Conservation (phyloP, 2,329 filamentous ascomycete species). For the Colletotrichum spaethianum region DNA sequence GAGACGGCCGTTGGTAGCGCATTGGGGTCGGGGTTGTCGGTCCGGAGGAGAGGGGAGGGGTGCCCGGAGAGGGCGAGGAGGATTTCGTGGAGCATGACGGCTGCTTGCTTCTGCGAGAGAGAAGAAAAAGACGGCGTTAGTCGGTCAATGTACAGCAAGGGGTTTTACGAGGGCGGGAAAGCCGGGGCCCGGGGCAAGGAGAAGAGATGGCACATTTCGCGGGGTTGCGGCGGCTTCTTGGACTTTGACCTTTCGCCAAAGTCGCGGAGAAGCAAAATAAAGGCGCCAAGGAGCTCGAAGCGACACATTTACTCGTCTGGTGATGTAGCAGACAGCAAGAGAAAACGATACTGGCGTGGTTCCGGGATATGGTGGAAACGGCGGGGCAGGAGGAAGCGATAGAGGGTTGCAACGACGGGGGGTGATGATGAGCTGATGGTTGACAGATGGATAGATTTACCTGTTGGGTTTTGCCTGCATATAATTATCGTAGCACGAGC, state of each 20-base stretch:
- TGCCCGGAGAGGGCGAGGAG: conserved; percentile 96
- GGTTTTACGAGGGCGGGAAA: conserved; percentile 8
- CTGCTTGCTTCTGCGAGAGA: conserved; percentile 29
- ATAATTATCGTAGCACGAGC: conserved; percentile 7
- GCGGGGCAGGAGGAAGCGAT: conserved; percentile 1
- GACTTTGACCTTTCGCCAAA: conserved; percentile 57
- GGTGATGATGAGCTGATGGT: conserved; percentile 2
- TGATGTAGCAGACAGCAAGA: not conserved
- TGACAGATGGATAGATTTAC: conserved; percentile 20
- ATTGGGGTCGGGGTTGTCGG: conserved; percentile 61
- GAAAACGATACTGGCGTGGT: not conserved
- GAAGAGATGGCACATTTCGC: conserved; percentile 25
- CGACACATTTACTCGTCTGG: conserved; percentile 62
- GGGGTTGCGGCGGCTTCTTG: conserved; percentile 46
- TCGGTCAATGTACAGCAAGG: not conserved
- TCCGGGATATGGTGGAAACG: not conserved
- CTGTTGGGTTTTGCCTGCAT: conserved; percentile 9
- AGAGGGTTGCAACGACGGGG: conserved; percentile 4
- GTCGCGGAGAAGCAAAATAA: conserved; percentile 63
- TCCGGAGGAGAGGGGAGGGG: conserved; percentile 86
- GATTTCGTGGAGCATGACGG: conserved; percentile 95
- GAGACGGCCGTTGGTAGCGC: conserved; percentile 68
- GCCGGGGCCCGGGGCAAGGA: conserved; percentile 36
- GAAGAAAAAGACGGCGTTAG: conserved; percentile 18
- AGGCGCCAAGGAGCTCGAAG: conserved; percentile 65